Conservation (phyloP, 2,329 filamentous ascomycete genomes). For the Epichloe coenophiala region DNA sequence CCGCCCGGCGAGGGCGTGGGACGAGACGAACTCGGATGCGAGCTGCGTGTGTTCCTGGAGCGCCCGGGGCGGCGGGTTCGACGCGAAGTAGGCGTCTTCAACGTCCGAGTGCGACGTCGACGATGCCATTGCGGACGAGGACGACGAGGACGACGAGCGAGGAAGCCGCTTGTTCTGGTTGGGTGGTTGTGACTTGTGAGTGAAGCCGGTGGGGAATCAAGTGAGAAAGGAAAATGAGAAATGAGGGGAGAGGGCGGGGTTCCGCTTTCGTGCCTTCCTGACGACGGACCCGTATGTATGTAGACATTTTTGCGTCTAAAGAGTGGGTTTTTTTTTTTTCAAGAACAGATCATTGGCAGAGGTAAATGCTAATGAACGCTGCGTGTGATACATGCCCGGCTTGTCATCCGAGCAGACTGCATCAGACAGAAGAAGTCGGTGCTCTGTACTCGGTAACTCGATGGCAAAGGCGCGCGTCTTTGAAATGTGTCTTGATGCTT, state of each 20-base stretch:
- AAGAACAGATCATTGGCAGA: too few relatives aligned
- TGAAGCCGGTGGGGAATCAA: background rate
- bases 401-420: too few relatives aligned
- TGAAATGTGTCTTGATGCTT: too few relatives aligned
- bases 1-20: conserved; percentile 54
- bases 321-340: background rate
- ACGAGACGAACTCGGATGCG: conserved; percentile 64
- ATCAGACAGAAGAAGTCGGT: too few relatives aligned
- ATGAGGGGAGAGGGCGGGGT: too few relatives aligned
- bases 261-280: too few relatives aligned
- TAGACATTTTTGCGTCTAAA: background rate
- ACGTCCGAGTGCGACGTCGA: conserved; percentile 8
- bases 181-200: background rate
- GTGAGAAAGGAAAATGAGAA: background rate
- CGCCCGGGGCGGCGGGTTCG: conserved; percentile 67
- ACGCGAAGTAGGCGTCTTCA: conserved; percentile 70
- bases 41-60: conserved; percentile 58
- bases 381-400: background rate
- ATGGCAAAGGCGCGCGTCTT: too few relatives aligned
- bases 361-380: background rate
- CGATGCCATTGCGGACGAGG: conserved; percentile 7
- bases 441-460: too few relatives aligned
- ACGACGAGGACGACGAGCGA: background rate
- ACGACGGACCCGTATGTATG: too few relatives aligned
- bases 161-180: background rate